phyloP scores from a whole-genome alignment of 2,329 filamentous ascomycete species.

The Apiospora saccharicola region DNA sequence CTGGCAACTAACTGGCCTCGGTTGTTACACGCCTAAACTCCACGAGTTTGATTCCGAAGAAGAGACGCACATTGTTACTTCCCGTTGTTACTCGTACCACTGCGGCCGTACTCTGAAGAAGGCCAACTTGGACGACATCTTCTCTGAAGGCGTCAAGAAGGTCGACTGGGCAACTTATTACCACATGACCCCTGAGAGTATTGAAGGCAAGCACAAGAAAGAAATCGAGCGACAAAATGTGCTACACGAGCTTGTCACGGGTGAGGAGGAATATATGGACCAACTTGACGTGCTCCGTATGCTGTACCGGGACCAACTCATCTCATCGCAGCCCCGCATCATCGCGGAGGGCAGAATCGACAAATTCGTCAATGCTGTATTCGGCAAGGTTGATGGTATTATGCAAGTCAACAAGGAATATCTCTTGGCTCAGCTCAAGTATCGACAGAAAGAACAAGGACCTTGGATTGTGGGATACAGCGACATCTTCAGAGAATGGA shows the following conservation, averaged over 20 bases:
- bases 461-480: slow-evolving; percentile 95
- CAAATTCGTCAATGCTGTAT: slow-evolving; percentile 84
- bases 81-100: slow-evolving; percentile 91
- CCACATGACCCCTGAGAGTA: slow-evolving; percentile 78
- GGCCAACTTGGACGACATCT: slow-evolving; percentile 81
- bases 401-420: slow-evolving; percentile 93
- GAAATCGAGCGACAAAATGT: slow-evolving; percentile 94
- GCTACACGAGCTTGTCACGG: slow-evolving; percentile 92
- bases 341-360: slow-evolving; percentile 80
- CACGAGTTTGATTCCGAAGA: slow-evolving; percentile 65
- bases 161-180: slow-evolving; percentile 94
- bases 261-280: slow-evolving; percentile 89
- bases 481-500: slow-evolving; percentile 98
- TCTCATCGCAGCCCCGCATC: slow-evolving; percentile 76
- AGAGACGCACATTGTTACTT: slow-evolving; percentile 60
- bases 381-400: slow-evolving; percentile 88
- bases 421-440: slow-evolving; percentile 91
- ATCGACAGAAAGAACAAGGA: slow-evolving; percentile 94
- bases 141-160: slow-evolving; percentile 71
- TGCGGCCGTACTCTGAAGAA: slow-evolving; percentile 95
- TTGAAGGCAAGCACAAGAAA: slow-evolving; percentile 78
- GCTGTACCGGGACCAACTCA: slow-evolving; percentile 85
- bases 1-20: slow-evolving; percentile 89
- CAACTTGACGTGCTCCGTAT: slow-evolving; percentile 85
- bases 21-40: slow-evolving; percentile 87